Evolutionary conservation across 176 grass and related monocot species (phyloP).

Genomic region (Poa pratensis): DNA sequence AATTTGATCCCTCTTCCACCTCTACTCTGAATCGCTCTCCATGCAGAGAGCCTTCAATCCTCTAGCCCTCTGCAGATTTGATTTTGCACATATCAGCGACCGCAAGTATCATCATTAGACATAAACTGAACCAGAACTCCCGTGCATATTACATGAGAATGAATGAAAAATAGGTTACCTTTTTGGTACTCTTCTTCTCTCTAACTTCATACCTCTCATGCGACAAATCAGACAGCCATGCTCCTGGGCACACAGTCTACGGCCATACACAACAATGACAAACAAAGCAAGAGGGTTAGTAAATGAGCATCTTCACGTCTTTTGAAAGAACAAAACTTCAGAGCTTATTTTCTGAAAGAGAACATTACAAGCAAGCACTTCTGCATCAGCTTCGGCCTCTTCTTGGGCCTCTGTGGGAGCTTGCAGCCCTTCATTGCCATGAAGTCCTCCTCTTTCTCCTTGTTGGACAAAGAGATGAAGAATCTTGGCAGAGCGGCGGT

Average conservation of each 20-base stretch:
- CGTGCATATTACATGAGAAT: background rate
- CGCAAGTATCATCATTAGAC: background rate
- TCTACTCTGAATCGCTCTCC: slow-evolving; percentile 91
- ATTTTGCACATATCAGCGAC: slow-evolving; percentile 9
- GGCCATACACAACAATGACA: slow-evolving; percentile 9
- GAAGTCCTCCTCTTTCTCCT: slow-evolving; percentile 99
- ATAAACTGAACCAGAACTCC: background rate
- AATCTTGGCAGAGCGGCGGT: slow-evolving; percentile 63
- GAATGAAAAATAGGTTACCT: slow-evolving; percentile 52
- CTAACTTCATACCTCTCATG: slow-evolving; percentile 97
- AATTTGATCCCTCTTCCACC: background rate
- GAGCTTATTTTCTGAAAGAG: background rate
- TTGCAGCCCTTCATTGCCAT: slow-evolving; percentile 99
- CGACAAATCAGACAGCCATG: slow-evolving; percentile 92
- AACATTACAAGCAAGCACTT: slow-evolving; percentile 84
- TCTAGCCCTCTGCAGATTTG: slow-evolving; percentile 74
- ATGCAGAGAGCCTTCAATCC: slow-evolving; percentile 93
- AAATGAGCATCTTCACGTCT: background rate
- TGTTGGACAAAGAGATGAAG: slow-evolving; percentile 95
- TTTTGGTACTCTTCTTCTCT: slow-evolving; percentile 93
- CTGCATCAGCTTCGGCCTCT: slow-evolving; percentile 92
- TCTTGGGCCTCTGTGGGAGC: slow-evolving; percentile 96
- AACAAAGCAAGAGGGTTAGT: background rate
- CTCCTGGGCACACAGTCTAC: slow-evolving; percentile 88
- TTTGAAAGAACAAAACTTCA: background rate